A percentile compares a stretch with the other conserved stretches of the same genome.
Conservation (phyloP, 805 yeast species). For the Spathaspora sp. region DNA sequence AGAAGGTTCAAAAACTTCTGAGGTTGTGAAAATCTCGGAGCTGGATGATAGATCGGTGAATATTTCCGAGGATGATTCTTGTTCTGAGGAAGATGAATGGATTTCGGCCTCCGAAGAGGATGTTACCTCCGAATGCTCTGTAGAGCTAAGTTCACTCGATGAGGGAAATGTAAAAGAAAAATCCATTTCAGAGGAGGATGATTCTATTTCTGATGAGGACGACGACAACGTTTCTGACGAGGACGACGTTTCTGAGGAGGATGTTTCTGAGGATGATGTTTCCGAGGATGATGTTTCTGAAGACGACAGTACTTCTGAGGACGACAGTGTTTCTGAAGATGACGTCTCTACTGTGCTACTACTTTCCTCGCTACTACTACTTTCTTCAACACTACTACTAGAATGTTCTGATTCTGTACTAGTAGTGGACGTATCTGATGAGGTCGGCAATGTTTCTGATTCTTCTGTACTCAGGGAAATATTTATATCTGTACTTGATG, state of each 20-base stretch:
- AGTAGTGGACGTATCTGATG: not conserved
- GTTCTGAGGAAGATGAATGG: too few relatives aligned
- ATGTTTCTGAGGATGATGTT: not conserved
- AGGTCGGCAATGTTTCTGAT: not conserved
- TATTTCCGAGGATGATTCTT: not conserved
- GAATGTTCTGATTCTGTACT: not conserved
- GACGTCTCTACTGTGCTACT: not conserved
- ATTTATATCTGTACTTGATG: not conserved
- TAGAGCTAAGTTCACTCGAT: constrained; percentile 3
- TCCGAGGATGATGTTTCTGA: not conserved
- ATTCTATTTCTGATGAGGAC: not conserved
- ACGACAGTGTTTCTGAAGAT: not conserved
- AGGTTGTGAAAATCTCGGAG: constrained; percentile 2
- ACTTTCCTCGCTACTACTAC: not conserved
- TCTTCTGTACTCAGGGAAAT: not conserved
- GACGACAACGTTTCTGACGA: not conserved
- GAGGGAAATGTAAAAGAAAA: not conserved
- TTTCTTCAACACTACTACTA: constrained; percentile 1
- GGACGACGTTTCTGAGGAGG: not conserved
- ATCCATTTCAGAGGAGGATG: not conserved
- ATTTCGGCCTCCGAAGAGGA: too few relatives aligned
- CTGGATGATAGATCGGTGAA: too few relatives aligned
- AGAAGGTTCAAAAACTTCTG: constrained; percentile 1
- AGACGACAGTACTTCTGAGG: constrained; percentile 1
- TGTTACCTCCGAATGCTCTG: not conserved